Evolutionary conservation across 2,329 filamentous ascomycete species (phyloP).

Genomic region (Botryosphaeria agaves): DNA sequence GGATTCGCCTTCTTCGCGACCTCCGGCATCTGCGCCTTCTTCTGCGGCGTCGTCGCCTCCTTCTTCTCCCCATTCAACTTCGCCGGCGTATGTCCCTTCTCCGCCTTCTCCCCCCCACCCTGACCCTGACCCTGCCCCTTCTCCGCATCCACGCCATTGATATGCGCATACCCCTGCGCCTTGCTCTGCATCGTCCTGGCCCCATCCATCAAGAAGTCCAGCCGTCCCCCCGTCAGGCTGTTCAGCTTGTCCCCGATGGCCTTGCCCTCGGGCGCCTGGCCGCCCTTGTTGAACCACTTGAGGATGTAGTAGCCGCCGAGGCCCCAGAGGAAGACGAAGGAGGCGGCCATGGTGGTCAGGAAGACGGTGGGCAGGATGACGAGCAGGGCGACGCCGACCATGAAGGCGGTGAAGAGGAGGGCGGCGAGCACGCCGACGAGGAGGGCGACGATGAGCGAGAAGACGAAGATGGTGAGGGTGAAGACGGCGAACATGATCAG

Average conservation of each 20-base stretch:
- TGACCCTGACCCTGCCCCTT: constrained; percentile 6
- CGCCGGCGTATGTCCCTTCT: constrained; percentile 5
- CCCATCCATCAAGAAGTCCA: constrained; percentile 16
- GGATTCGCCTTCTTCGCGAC: constrained; percentile 2
- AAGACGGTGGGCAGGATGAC: constrained; percentile 53
- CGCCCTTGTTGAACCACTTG: constrained; percentile 20
- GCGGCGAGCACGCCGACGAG: constrained; percentile 32
- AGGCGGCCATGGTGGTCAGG: constrained; percentile 42
- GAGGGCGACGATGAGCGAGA: constrained; percentile 44
- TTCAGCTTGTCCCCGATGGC: constrained; percentile 25
- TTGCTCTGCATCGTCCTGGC: constrained; percentile 4
- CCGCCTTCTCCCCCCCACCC: constrained; percentile 5
- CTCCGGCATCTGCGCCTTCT: constrained; percentile 3
- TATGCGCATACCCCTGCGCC: neutral
- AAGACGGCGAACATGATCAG: constrained; percentile 53
- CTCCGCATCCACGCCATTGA: constrained; percentile 4
- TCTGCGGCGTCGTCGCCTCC: constrained; percentile 2
- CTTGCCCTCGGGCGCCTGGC: constrained; percentile 11
- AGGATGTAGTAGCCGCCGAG: constrained; percentile 39
- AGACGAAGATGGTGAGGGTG: constrained; percentile 40
- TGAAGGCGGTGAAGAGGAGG: constrained; percentile 47
- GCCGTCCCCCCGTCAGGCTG: constrained; percentile 18
- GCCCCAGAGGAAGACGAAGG: constrained; percentile 51
- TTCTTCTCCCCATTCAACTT: constrained; percentile 4
- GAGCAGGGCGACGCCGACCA: constrained; percentile 47